phyloP scores from a whole-genome alignment of 78 protist species.

The Chrysochromulina tobinii region DNA sequence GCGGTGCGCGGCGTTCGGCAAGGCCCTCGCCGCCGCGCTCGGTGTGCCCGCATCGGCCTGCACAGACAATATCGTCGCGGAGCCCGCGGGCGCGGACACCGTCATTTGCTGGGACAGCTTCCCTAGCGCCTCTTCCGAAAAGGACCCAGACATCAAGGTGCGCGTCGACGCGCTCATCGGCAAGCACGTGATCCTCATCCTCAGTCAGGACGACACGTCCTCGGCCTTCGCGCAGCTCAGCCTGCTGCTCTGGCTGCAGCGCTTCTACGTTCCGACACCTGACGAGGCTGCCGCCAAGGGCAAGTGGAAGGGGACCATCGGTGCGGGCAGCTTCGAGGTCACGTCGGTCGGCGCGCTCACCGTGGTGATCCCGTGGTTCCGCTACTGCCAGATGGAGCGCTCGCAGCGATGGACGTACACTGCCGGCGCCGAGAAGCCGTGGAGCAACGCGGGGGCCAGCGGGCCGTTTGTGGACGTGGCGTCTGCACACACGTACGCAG shows the following conservation, averaged over 20 bases:
- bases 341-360: background rate
- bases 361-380: background rate
- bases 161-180: background rate
- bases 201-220: background rate
- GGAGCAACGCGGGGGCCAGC: background rate
- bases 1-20: no score
- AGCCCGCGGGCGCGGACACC: no score
- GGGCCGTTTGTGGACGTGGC: conserved; percentile 14
- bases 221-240: background rate
- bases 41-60: no score
- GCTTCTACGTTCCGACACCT: background rate
- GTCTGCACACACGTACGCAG: background rate
- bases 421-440: background rate
- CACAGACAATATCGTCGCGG: no score
- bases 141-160: conserved; percentile 1
- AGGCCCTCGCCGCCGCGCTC: no score
- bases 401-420: background rate
- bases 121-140: background rate
- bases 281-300: background rate
- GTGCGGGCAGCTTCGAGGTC: background rate
- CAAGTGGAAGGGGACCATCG: background rate
- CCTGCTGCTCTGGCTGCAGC: background rate
- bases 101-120: background rate
- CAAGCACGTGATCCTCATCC: background rate
- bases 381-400: conserved; percentile 29